Conservation (phyloP, 2,329 filamentous ascomycete genomes). For the Colletotrichum cordylinicola region DNA sequence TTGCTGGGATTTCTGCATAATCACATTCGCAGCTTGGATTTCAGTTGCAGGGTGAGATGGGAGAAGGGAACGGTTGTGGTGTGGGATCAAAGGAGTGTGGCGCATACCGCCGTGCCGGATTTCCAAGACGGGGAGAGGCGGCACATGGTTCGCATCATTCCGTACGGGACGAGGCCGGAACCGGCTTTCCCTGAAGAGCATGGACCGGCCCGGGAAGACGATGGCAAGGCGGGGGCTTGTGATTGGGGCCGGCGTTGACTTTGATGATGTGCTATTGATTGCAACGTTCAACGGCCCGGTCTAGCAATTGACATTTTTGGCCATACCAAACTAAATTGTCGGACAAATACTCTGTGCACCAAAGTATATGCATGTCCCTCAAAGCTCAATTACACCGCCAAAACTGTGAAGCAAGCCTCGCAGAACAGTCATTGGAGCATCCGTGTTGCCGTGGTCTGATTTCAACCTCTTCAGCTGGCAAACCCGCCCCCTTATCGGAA, state of each 20-base stretch:
- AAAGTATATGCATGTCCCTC: neutral
- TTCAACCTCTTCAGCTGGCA: neutral
- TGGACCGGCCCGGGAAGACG: neutral
- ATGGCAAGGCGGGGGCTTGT: neutral
- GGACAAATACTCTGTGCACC: neutral
- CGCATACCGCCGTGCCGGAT: slow-evolving; percentile 33
- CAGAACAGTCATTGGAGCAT: neutral
- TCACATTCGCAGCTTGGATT: slow-evolving; percentile 34
- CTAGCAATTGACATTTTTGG: neutral
- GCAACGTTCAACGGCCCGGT: neutral
- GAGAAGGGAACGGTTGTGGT: slow-evolving; percentile 34
- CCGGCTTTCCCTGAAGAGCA: neutral
- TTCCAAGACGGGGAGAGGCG: slow-evolving; percentile 33
- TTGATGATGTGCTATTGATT: neutral
- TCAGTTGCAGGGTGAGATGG: slow-evolving; percentile 33
- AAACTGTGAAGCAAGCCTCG: neutral
- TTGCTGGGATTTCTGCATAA: slow-evolving; percentile 32
- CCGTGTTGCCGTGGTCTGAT: neutral
- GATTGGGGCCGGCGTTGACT: neutral
- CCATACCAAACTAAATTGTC: neutral
- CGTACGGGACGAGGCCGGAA: slow-evolving; percentile 30
- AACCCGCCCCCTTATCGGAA: neutral
- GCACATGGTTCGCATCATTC: slow-evolving; percentile 35
- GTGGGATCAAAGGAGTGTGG: slow-evolving; percentile 32
- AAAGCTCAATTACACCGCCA: neutral